Evolutionary conservation across 2,329 filamentous ascomycete species (phyloP), one percentile per base, ranked within the genome.

Genomic region (Aspergillus sclerotialis): DNA sequence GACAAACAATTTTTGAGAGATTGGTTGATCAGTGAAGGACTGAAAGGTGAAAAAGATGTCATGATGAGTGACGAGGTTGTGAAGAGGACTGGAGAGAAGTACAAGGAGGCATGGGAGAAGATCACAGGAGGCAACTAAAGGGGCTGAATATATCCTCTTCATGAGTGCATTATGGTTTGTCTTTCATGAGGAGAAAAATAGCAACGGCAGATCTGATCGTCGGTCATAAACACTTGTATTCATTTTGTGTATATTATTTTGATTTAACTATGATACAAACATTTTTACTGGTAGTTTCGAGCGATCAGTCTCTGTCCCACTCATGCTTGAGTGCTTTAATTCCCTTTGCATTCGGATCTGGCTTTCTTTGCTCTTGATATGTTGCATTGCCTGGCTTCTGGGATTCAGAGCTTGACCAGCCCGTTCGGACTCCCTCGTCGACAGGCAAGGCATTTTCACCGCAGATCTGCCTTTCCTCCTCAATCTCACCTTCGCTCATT

Each of bases 1-100:
- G 89, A 95, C 58, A 95, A 95, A 72, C 83, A 89, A 65, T 81
- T 74, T 52, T 60, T 94, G 46, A 71, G 89, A 23, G 81, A 95
- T 63, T 95, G 87, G 84, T 61, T 95, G 50, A 82, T 79, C 2
- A 64, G 58, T 30, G 70, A 82, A 38, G 84, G 83, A 1, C 60
- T 93, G 37, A 87, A 88, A 67, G 83, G 82, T 1, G 83, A 84
- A 63, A 70, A 80, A 16, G 81, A 76, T 2, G 82, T 92, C 11
- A 65, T 63, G 34, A 81, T 94, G 69, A 80, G 84, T 0, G 72
- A 78, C 4, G 80, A 89, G 33, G 72, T 94, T 36, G 76, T 80
- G 12, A 55, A 67, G 45, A 75, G 77, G 53, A 94, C 87, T 3
- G 71, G 71, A 23, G 73, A 69, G 36, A 84, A 84, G 62, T 94